Evolutionary conservation across 805 yeast species (phyloP).

Genomic region (Cyberlindnera sargentensis): DNA sequence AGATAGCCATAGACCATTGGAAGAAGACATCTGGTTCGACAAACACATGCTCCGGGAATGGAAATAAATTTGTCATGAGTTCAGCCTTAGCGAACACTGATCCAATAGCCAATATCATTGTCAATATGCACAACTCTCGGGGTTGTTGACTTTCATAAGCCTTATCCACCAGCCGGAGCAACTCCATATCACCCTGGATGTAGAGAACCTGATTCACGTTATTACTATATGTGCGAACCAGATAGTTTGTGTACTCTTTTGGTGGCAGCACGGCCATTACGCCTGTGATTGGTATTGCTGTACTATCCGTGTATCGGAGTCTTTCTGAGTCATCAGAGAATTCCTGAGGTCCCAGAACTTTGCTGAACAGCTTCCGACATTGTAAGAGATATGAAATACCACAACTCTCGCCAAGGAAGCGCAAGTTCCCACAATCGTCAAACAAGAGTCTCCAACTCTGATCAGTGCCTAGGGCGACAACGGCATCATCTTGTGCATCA

Average conservation of each 20-base stretch:
- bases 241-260: conserved; percentile 23
- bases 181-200: conserved; percentile 30
- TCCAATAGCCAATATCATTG: conserved; percentile 27
- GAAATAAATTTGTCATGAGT: conserved; percentile 19
- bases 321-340: conserved; percentile 34
- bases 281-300: conserved; percentile 9
- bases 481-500: conserved; percentile 11
- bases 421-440: conserved; percentile 30
- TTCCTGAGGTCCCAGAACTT: conserved; percentile 26
- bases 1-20: conserved; percentile 28
- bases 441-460: conserved; percentile 25
- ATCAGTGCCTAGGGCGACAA: conserved; percentile 8
- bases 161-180: conserved; percentile 24
- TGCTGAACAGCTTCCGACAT: conserved; percentile 31
- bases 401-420: conserved; percentile 37
- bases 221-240: conserved; percentile 28
- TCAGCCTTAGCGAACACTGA: conserved; percentile 31
- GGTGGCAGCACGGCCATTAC: conserved; percentile 26
- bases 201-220: conserved; percentile 35
- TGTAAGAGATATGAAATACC: conserved; percentile 35
- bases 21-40: conserved; percentile 29
- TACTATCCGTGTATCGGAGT: conserved; percentile 29
- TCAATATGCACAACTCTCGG: not conserved
- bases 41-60: conserved; percentile 17
- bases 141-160: conserved; percentile 20